phyloP scores from a whole-genome alignment of 345 rosid species.

The Salix brachista region DNA sequence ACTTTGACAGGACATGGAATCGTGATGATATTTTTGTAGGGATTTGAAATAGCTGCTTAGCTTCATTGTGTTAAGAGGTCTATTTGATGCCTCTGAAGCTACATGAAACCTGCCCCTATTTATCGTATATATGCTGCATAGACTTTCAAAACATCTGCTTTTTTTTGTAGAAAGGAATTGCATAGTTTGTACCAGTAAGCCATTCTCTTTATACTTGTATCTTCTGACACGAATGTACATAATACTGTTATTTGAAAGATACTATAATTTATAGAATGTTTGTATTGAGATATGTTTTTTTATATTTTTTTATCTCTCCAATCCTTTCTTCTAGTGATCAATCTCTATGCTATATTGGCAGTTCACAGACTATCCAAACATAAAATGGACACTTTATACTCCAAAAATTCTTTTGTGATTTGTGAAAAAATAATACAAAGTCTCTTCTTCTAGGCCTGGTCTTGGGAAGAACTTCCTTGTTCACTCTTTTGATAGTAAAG shows the following conservation, averaged over 20 bases:
- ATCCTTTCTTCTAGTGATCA: no score
- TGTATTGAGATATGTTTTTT: no score
- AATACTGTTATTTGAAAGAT: no score
- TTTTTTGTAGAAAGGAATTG: background rate
- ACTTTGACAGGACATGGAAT: no score
- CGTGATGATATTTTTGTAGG: no score
- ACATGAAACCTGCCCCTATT: background rate
- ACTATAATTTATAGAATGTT: no score
- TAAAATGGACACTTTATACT: background rate
- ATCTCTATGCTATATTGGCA: no score
- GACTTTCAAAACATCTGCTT: background rate
- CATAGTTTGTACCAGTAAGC: background rate
- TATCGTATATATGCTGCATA: no score
- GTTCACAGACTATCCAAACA: no score
- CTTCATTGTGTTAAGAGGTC: no score
- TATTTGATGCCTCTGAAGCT: background rate
- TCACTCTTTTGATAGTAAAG: background rate
- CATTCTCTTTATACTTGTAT: background rate
- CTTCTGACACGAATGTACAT: background rate
- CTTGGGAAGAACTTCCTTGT: background rate
- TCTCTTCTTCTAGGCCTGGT: background rate
- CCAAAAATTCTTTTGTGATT: background rate
- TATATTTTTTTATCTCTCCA: no score
- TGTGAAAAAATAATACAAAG: background rate
- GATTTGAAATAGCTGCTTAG: no score